Evolutionary conservation across 805 yeast genomes (phyloP).

Genomic region (Lipomyces orientalis): DNA sequence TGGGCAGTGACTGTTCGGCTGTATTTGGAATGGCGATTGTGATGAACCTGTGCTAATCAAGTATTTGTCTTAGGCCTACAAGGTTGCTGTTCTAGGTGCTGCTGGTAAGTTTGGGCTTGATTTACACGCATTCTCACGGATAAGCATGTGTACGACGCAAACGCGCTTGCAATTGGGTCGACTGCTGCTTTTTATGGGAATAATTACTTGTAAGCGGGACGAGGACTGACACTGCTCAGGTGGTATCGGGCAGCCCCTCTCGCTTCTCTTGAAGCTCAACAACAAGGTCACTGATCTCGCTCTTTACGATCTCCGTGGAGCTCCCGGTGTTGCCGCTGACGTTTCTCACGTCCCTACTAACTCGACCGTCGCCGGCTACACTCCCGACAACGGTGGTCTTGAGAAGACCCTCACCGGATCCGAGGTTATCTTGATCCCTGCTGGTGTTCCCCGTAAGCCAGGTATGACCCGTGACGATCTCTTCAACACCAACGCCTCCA

Average conservation of each 20-base stretch:
- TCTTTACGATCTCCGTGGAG: slow-evolving; percentile 86
- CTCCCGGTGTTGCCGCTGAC: slow-evolving; percentile 97
- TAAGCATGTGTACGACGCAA: neutral
- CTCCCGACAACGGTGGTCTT: slow-evolving; percentile 78
- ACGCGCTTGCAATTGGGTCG: neutral
- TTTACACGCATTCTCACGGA: slow-evolving; percentile 57
- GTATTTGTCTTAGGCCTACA: slow-evolving; percentile 44
- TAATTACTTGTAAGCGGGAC: neutral
- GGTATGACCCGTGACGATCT: slow-evolving; percentile 99
- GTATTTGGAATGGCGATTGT: neutral
- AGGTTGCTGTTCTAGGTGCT: slow-evolving; percentile 89
- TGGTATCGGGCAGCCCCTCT: slow-evolving; percentile 94
- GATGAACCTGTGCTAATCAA: neutral
- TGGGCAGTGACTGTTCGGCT: neutral
- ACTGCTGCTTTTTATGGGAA: neutral
- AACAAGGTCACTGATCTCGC: slow-evolving; percentile 85
- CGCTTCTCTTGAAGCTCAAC: slow-evolving; percentile 83
- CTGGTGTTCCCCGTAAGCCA: slow-evolving; percentile 98
- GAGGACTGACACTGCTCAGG: slow-evolving; percentile 46
- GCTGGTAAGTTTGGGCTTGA: slow-evolving; percentile 26
- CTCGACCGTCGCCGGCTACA: slow-evolving; percentile 85
- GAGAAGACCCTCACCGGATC: slow-evolving; percentile 71
- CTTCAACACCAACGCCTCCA: slow-evolving; percentile 94
- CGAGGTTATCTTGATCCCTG: slow-evolving; percentile 87
- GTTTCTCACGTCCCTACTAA: slow-evolving; percentile 92